Conservation (phyloP, 2,329 filamentous ascomycete genomes). For the Xylariaceae sp. region DNA sequence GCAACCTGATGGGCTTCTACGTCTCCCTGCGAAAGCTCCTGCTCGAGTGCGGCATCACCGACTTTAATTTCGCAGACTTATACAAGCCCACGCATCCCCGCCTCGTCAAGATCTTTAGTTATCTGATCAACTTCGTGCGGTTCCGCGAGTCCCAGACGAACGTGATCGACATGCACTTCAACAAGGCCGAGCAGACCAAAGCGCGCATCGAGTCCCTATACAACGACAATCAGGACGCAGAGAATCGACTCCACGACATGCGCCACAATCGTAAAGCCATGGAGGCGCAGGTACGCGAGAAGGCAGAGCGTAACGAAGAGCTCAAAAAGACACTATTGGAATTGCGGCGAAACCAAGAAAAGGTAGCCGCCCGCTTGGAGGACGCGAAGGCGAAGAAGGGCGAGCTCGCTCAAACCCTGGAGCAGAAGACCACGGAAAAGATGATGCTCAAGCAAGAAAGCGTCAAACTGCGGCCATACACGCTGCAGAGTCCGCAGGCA, state of each 20-base stretch:
- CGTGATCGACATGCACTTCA: constrained; percentile 89
- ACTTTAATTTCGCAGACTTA: constrained; percentile 89
- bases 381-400: constrained; percentile 75
- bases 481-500: constrained; percentile 77
- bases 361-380: constrained; percentile 75
- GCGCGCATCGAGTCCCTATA: constrained; percentile 81
- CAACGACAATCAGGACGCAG: constrained; percentile 80
- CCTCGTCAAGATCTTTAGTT: constrained; percentile 91
- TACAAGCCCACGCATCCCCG: constrained; percentile 87
- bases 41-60: constrained; percentile 81
- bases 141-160: constrained; percentile 89
- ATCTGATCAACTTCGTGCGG: constrained; percentile 97
- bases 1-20: constrained; percentile 95
- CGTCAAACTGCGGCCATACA: constrained; percentile 84
- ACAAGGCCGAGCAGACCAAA: constrained; percentile 82
- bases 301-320: constrained; percentile 79
- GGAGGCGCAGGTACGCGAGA: constrained; percentile 76
- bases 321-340: constrained; percentile 77
- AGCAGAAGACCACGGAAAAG: constrained; percentile 65
- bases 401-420: constrained; percentile 64
- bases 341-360: constrained; percentile 74
- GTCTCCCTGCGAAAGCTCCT: constrained; percentile 74
- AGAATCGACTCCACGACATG: constrained; percentile 73
- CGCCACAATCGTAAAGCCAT: constrained; percentile 71
- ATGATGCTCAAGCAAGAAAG: constrained; percentile 75